Conservation (phyloP, 73 alveolate genomes). For the Uronychia binucleata region DNA sequence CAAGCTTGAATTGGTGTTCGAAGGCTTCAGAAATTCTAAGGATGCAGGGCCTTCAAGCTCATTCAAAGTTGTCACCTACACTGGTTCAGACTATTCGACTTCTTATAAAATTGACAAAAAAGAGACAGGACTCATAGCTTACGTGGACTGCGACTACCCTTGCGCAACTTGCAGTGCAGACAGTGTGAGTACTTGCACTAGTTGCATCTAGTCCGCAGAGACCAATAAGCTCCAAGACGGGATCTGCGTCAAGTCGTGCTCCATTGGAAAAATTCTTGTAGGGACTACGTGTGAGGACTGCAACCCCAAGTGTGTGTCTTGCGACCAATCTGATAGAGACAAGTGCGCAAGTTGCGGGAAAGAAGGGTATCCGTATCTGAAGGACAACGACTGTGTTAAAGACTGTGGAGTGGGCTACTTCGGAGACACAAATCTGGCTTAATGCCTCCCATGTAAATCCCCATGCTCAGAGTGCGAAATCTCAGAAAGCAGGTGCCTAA, state of each 20-base stretch:
- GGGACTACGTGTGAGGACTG: constrained; percentile 44
- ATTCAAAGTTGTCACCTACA: constrained; percentile 17
- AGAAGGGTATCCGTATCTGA: constrained; percentile 16
- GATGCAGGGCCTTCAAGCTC: background rate
- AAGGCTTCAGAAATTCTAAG: constrained; percentile 7
- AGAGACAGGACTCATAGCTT: constrained; percentile 23
- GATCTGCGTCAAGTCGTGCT: constrained; percentile 50
- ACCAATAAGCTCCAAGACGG: constrained; percentile 44
- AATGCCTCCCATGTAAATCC: constrained; percentile 28
- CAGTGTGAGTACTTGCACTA: constrained; percentile 23
- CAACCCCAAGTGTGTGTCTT: constrained; percentile 37
- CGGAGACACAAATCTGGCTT: constrained; percentile 16
- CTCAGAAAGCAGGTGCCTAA: constrained; percentile 37
- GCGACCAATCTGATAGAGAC: constrained; percentile 1
- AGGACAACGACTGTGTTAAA: constrained; percentile 14
- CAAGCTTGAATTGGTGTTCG: constrained; percentile 12
- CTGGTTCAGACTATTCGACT: constrained; percentile 4
- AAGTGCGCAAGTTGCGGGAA: constrained; percentile 53
- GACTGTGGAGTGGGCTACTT: constrained; percentile 38
- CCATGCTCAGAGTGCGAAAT: constrained; percentile 37
- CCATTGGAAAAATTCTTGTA: constrained; percentile 10
- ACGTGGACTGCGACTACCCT: constrained; percentile 53
- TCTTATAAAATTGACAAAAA: constrained; percentile 39
- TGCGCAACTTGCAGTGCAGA: constrained; percentile 43
- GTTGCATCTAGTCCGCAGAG: constrained; percentile 30